These are phyloP conservation scores for Pythium rishiriense DNA, from an alignment of 352 stramenopile genomes.

Conservation along the genomic window DNA sequence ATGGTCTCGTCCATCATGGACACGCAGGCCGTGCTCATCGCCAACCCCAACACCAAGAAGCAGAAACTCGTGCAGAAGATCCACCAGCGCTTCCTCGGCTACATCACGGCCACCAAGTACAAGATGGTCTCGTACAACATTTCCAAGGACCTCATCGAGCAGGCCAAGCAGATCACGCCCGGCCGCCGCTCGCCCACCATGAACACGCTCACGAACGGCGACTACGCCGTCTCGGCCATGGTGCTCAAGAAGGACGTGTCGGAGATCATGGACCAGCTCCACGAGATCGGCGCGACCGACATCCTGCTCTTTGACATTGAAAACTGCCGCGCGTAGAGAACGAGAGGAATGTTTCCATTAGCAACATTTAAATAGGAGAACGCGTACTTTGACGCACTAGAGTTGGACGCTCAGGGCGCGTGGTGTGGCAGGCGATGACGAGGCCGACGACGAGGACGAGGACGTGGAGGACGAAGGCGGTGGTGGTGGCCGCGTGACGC, in stretches of 20 bases:
- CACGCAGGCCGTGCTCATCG: constrained; percentile 92
- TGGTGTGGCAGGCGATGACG: neutral
- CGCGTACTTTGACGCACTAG: constrained; percentile 5
- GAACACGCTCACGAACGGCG: constrained; percentile 87
- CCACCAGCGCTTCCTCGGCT: constrained; percentile 95
- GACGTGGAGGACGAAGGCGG: neutral
- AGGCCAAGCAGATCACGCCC: constrained; percentile 90
- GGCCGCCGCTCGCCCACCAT: constrained; percentile 94
- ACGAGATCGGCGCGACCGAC: constrained; percentile 94
- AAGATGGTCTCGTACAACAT: constrained; percentile 99
- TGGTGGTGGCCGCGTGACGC: constrained; percentile 1
- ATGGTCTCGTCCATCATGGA: constrained; percentile 93
- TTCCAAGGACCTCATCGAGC: constrained; percentile 82
- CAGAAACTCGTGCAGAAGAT: constrained; percentile 80
- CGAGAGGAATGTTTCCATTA: neutral
- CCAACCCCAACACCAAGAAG: constrained; percentile 77
- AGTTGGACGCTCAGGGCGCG: constrained; percentile 20
- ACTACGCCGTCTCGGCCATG: constrained; percentile 91
- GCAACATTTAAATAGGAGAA: constrained; percentile 14
- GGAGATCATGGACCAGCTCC: constrained; percentile 96
- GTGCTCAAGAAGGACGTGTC: constrained; percentile 90
- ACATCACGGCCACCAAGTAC: constrained; percentile 97
- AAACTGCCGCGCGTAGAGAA: constrained; percentile 88
- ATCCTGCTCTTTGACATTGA: constrained; percentile 96
- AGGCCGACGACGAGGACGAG: neutral